Base-by-base conservation (phyloP, 345 rosid genomes). In the Pseudoturritis turrita region DNA sequence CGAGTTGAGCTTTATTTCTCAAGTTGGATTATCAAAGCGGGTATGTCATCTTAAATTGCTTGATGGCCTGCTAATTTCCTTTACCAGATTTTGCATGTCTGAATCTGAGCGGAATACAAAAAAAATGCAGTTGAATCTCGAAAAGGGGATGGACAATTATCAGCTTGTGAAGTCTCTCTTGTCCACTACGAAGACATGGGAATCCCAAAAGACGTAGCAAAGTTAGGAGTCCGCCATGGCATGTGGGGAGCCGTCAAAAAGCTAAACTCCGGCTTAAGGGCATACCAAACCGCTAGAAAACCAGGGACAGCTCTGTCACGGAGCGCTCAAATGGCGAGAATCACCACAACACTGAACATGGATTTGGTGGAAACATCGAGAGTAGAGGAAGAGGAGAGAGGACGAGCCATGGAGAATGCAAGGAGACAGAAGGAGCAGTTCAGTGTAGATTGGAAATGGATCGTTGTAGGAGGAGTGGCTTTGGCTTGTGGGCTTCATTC, bases 191-290 rank as follows among this genome's bases (percentile, higher is more conserved):
- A 95, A 80, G 99, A 95, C 79, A 89, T 95, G 99, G 98, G 97
- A 26, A 91, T 95, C 75, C 99, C 99, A 19, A 89, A 86, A 86
- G 99, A 95, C 10, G 97, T 95, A 40, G 99, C 98, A 1, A 95
- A 91, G 82, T 53, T 95, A 79, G 99, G 94, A 29, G 77, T 95
- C 44, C 90, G 98, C 9, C 99, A 88, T 68, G 99, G 94, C 57
- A 91, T 91, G 98, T 95, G 99, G 99, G 98, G 98, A 71, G 85
- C 97, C 0, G 88, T 89, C 45, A 95, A 88, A 82, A 95, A 91
- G 76, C 75, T 91, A 62, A 91, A 91, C 76, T 81, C 88, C 0
- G 97, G 97, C 31, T 69, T 95, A 84, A 85, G 96, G 75, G 89
- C 87, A 0, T 95, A 91, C 81, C 98, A 91, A 82, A 81, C 80